These are phyloP conservation scores for Cyclotella sp. DNA, from an alignment of 108 stramenopile species.

Conservation along the genomic window DNA sequence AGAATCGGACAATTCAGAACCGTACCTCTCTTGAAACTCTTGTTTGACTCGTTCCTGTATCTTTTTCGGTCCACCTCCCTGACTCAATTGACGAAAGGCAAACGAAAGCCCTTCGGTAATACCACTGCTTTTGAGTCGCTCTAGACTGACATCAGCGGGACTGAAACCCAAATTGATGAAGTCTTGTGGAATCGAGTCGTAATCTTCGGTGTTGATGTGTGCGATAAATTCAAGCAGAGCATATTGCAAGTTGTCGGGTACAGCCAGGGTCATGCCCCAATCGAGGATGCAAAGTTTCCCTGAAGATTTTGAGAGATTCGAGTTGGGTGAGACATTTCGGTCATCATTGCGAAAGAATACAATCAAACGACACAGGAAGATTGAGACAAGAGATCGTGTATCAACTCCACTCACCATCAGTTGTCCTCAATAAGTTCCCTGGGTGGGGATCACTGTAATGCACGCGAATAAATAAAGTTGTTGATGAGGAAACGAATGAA, in stretches of 20 bases:
- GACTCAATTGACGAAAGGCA: conserved; percentile 72
- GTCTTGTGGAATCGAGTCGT: conserved; percentile 83
- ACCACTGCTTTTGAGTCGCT: conserved; percentile 62
- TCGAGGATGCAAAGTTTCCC: conserved; percentile 82
- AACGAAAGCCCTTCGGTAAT: conserved; percentile 82
- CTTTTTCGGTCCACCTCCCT: conserved; percentile 80
- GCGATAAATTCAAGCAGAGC: conserved; percentile 90
- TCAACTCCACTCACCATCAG: conserved; percentile 63
- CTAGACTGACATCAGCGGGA: conserved; percentile 67
- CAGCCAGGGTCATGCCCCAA: conserved; percentile 88
- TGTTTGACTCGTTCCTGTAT: conserved; percentile 81
- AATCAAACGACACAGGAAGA: neutral
- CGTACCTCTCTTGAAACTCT: conserved; percentile 78
- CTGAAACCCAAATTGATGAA: conserved; percentile 86
- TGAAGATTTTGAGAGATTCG: neutral
- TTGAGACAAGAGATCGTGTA: too few species aligned
- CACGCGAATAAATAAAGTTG: conserved; percentile 1
- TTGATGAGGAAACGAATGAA: neutral
- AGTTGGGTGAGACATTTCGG: neutral
- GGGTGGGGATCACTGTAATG: conserved; percentile 19
- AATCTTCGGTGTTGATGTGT: conserved; percentile 89
- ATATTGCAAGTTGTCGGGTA: conserved; percentile 79
- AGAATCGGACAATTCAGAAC: conserved; percentile 59
- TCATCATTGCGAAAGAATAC: neutral
- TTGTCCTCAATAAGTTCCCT: conserved; percentile 80